Evolutionary conservation across 768 basidiomycete species (phyloP).

Genomic region (Boletus reticulatus): DNA sequence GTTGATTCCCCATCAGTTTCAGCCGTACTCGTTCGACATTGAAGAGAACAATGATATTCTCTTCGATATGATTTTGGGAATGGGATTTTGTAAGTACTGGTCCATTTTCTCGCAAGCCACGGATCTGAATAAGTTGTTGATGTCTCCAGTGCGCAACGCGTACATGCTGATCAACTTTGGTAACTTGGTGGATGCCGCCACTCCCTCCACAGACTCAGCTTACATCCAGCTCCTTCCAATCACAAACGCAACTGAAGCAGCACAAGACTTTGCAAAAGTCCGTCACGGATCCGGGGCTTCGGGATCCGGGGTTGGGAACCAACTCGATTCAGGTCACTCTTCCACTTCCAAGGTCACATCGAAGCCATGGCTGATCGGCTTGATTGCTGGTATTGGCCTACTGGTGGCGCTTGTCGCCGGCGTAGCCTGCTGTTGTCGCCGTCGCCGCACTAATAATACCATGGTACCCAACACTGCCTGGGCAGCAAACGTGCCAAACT

Average conservation of each 20-base stretch:
- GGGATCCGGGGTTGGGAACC: too few relatives aligned
- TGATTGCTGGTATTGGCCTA: constrained; percentile 11
- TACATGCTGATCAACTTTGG: constrained; percentile 67
- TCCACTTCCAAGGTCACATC: constrained; percentile 17
- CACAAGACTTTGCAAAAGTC: constrained; percentile 12
- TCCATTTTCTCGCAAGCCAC: not conserved
- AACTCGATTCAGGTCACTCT: too few relatives aligned
- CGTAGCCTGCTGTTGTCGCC: constrained; percentile 4
- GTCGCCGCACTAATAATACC: constrained; percentile 12
- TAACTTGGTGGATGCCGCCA: constrained; percentile 47
- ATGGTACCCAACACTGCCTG: constrained; percentile 1
- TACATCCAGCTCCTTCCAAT: constrained; percentile 63
- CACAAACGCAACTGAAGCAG: constrained; percentile 46
- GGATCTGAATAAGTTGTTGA: not conserved
- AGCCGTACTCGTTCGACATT: constrained; percentile 57
- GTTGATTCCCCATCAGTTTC: constrained; percentile 49
- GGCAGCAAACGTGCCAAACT: constrained; percentile 6
- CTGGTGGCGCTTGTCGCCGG: not conserved
- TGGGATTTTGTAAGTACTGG: constrained; percentile 58
- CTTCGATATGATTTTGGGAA: constrained; percentile 70
- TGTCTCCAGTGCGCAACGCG: constrained; percentile 55
- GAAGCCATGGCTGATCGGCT: constrained; percentile 11
- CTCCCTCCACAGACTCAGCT: constrained; percentile 38
- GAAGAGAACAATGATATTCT: constrained; percentile 11
- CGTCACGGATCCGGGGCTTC: not conserved